A percentile compares a stretch with the other conserved stretches of the same genome.
These are phyloP conservation scores for Mycena rosella DNA, from an alignment of 768 basidiomycete genomes.

Conservation along the genomic window DNA sequence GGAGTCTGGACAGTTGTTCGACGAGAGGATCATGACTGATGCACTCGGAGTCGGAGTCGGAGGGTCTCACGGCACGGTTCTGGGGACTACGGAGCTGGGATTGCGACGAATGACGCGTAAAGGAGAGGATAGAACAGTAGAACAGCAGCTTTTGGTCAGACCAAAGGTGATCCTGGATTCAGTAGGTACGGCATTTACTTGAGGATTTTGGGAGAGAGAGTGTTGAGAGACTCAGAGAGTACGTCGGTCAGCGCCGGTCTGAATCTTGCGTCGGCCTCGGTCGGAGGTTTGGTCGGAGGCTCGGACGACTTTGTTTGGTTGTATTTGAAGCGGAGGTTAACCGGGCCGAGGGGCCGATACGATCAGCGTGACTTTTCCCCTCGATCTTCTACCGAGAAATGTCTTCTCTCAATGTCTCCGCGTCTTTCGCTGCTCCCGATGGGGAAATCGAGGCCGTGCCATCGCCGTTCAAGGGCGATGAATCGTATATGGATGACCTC, in stretches of 20 bases:
- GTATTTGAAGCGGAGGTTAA: not conserved
- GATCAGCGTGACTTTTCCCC: not conserved
- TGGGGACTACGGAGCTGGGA: conserved; percentile 81
- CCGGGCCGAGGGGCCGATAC: not conserved
- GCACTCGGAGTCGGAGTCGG: conserved; percentile 71
- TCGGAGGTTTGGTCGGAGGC: not conserved
- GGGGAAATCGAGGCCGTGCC: not conserved
- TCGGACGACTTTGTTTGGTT: not conserved
- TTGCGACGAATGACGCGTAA: conserved; percentile 72
- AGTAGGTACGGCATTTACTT: conserved; percentile 47
- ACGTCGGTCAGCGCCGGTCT: no score
- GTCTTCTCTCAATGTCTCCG: conserved; percentile 4
- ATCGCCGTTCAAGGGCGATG: not conserved
- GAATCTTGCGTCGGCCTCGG: no score
- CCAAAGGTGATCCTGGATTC: conserved; percentile 86
- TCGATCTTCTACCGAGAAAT: conserved; percentile 8
- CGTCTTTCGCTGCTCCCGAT: not conserved
- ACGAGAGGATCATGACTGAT: conserved; percentile 67
- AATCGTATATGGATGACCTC: conserved; percentile 9
- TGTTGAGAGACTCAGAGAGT: no score
- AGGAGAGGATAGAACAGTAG: conserved; percentile 55
- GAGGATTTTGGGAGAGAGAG: not conserved
- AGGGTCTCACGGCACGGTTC: conserved; percentile 61
- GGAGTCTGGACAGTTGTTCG: conserved; percentile 65
- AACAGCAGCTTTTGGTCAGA: conserved; percentile 70